phyloP scores from a whole-genome alignment of 202 grass and related monocot species.

The Alloteropsis angusta region DNA sequence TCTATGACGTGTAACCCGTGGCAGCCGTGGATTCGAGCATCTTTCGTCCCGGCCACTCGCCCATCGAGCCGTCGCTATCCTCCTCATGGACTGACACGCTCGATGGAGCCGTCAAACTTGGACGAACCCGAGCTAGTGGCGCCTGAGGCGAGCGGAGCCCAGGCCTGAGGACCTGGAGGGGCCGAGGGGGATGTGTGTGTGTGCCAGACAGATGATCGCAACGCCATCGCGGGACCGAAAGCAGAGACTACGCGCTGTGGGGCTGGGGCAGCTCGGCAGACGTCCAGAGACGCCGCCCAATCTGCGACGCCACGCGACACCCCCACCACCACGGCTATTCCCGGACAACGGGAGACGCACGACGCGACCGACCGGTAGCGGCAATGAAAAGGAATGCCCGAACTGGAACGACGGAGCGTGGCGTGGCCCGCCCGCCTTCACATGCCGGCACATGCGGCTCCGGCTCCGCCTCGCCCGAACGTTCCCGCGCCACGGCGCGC shows the following conservation, averaged over 20 bases:
- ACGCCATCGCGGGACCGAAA: background rate
- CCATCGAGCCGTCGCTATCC: background rate
- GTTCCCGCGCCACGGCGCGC: background rate
- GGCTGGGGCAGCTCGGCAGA: no score
- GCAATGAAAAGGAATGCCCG: background rate
- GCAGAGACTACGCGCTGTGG: background rate
- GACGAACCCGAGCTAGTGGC: conserved; percentile 3
- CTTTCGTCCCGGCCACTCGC: background rate
- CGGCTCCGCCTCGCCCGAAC: background rate
- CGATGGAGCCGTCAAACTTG: background rate
- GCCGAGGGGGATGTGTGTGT: background rate
- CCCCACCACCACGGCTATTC: no score
- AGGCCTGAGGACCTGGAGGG: background rate
- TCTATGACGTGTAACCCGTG: background rate
- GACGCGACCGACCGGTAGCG: background rate
- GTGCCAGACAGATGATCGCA: background rate
- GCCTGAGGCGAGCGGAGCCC: background rate
- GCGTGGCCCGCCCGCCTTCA: background rate
- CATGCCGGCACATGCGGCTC: background rate
- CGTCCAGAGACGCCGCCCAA: background rate
- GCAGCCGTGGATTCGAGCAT: background rate
- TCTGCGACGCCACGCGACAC: background rate
- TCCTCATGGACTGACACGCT: background rate
- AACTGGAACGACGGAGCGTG: background rate
- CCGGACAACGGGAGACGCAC: background rate